Evolutionary conservation across 768 basidiomycete species (phyloP), one percentile per base, ranked within the genome.

Genomic region (Scleroderma citrinum): DNA sequence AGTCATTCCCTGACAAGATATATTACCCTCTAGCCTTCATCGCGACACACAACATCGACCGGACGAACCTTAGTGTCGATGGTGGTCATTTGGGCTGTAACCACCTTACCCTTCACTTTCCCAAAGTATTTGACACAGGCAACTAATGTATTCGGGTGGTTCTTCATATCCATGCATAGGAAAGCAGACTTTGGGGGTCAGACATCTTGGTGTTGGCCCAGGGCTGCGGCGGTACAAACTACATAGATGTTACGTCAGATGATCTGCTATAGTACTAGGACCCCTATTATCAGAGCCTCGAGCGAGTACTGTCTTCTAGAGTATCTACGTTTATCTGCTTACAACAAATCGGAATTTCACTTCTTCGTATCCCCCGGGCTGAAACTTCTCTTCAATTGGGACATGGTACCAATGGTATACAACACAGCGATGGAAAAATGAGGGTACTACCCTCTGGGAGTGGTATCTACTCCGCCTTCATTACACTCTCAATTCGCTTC

Each of bases 81-180:
- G 2, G 72, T 70, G 8, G 74, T 74, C 87, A 90, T 86, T 62
- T 81, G 73, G 7, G 87, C 87, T n/a, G 76, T 75, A 2, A 66
- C 64, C 16, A 88, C 76, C 23, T 61, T 59, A 34, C 69, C 69
- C 24, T 76, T 73, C 11, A 88, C 74, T 54, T 83, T 81, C 8
- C 84, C 87, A 57, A 75, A 87, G 74, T 84, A 78, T 55, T 83
- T 86, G 36, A 85, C 86, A 56, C 90, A 92, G 3, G 86, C 86
- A 31, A 92, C 86, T 55, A 92, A 71, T 2, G 89, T 91, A 60
- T 91, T 87, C 0, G 85, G 85, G 58, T 91, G 90, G 52, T 71
- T 81, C 26, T 78, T 83, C 89, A 91, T 92, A 71, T 92, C 92
- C 78, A 81, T 85, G 63, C 79, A 78, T 37, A 92, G 73, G 62